phyloP scores from a whole-genome alignment of 495 filamentous ascomycete species.

The Tuber magnatum region DNA sequence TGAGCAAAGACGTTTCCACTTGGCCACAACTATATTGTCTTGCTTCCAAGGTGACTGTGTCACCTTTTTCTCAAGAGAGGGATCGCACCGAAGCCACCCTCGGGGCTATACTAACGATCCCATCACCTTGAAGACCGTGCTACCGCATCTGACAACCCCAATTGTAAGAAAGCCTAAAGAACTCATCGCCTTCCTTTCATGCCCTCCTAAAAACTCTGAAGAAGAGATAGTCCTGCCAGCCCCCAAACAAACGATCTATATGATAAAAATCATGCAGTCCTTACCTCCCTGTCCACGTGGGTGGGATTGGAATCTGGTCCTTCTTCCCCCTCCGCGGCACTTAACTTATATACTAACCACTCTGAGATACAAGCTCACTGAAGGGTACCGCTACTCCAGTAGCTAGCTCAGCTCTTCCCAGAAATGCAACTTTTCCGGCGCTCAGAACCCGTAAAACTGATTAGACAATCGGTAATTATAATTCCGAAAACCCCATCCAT shows the following conservation, averaged over 20 bases:
- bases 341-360: neutral
- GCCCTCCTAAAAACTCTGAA: neutral
- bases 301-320: neutral
- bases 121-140: neutral
- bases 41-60: neutral
- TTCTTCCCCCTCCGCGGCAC: neutral
- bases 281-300: neutral
- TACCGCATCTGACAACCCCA: neutral
- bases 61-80: neutral
- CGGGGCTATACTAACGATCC: neutral
- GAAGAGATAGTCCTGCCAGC: neutral
- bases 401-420: neutral
- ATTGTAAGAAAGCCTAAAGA: neutral
- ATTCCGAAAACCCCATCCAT: neutral
- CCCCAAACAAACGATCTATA: neutral
- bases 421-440: neutral
- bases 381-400: neutral
- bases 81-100: neutral
- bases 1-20: neutral
- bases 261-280: neutral
- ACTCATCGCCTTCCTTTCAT: neutral
- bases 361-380: neutral
- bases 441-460: neutral
- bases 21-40: neutral
- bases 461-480: neutral